Evolutionary conservation across 495 filamentous ascomycete genomes (phyloP), one percentile per base, ranked within the genome.

Genomic region (Aspergillus conjunctus): DNA sequence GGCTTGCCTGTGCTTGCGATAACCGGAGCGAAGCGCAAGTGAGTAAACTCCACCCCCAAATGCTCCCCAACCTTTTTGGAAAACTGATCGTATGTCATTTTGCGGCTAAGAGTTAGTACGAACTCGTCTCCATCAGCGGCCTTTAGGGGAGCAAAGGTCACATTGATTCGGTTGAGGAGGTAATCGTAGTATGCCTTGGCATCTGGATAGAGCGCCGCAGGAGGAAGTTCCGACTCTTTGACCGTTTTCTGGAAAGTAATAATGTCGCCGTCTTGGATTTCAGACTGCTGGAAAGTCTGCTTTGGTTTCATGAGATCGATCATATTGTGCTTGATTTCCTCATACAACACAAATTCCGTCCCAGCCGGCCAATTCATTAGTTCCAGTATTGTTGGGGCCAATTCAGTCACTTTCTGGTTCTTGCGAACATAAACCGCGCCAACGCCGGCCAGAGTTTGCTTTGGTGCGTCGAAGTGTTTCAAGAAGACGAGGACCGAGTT

Each of bases 301-400:
- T 96, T 98, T 1, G 87, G 86, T 71, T 97, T 97, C 81, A 98
- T 91, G 12, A 83, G 78, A 64, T 99, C 94, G 66, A 99, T 96
- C 93, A 98, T 98, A 51, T 84, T 88, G 39, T 92, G 91, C 72
- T 97, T 98, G 76, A 99, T 98, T 73, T 99, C 94, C 82, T 98
- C 93, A 73, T 84, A 97, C n/a, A 97, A 81, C 49, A 80, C 71
- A 49, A 88, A 78, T 59, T 88, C 74, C 0, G 83, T 81, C 10
- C 81, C 81, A 7, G 74, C 64, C n/a, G 87, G 82, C 94, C 95
- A 99, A 21, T 85, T 81, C 93, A 97, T 97, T 67, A 85, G 82
- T 67, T 90, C 85, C 39, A 88, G 78, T 57, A 99, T 97, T 30
- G 81, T 76, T 0, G 91, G 85, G 12, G 88, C 83, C n/a, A 98